phyloP scores from a whole-genome alignment of 164 flowering plant genomes.

The Platanus orientalis region DNA sequence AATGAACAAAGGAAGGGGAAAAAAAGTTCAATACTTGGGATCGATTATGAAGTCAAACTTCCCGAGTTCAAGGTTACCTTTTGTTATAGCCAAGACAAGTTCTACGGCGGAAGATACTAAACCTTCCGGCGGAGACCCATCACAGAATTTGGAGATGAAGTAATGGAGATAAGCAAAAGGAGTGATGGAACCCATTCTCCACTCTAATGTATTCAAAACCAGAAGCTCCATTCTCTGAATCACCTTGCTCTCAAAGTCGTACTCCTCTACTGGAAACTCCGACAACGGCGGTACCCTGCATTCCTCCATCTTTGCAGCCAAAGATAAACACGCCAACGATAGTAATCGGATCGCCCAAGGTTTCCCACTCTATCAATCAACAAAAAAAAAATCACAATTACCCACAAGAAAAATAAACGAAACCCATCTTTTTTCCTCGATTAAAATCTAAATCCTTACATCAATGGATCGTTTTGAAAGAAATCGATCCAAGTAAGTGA shows the following conservation, averaged over 20 bases:
- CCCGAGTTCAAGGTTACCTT: constrained; percentile 34
- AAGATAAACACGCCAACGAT: constrained; percentile 56
- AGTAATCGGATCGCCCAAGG: constrained; percentile 58
- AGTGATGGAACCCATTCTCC: constrained; percentile 59
- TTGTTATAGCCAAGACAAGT: constrained; percentile 33
- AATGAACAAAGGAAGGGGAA: neutral
- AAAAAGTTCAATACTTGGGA: neutral
- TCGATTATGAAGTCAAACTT: neutral
- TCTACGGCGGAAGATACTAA: constrained; percentile 23
- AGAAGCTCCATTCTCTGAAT: constrained; percentile 68
- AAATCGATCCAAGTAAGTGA: constrained; percentile 59
- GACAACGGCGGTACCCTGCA: constrained; percentile 35
- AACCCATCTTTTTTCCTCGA: no score
- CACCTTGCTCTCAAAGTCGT: constrained; percentile 35
- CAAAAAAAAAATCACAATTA: neutral
- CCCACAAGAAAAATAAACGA: neutral
- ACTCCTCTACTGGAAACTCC: constrained; percentile 36
- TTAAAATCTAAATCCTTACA: constrained; percentile 28
- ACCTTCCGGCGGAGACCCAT: constrained; percentile 19
- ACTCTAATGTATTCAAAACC: constrained; percentile 59
- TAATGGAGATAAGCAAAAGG: constrained; percentile 57
- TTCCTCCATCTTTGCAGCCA: constrained; percentile 84
- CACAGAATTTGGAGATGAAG: constrained; percentile 38
- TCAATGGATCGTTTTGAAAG: constrained; percentile 43
- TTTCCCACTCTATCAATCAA: constrained; percentile 32